Conservation (phyloP, 495 filamentous ascomycete species). For the Neurospora discreta region DNA sequence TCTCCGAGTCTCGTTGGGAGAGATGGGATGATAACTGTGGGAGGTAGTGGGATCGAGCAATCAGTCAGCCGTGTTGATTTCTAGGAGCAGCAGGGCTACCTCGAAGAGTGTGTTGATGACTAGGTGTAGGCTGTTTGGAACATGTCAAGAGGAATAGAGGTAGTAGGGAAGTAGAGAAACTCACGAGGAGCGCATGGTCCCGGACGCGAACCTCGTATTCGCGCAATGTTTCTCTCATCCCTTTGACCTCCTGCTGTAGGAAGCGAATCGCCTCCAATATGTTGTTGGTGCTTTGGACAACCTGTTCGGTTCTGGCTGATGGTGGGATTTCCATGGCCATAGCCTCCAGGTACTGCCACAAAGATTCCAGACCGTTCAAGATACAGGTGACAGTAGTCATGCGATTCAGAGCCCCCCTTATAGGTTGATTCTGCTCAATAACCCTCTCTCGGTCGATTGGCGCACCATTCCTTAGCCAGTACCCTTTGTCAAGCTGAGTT, state of each 20-base stretch:
- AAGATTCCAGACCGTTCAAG: background rate
- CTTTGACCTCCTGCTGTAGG: background rate
- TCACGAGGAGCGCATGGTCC: background rate
- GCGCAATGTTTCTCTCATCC: background rate
- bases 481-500: rapidly evolving
- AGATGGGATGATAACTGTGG: background rate
- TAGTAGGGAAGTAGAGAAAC: background rate
- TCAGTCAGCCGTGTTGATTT: no score
- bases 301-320: background rate
- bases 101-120: no score
- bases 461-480: background rate
- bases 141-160: no score
- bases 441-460: background rate
- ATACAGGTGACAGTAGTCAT: background rate
- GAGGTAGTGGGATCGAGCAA: no score
- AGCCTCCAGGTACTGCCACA: background rate
- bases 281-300: background rate
- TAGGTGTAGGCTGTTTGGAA: no score
- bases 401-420: rapidly evolving
- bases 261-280: background rate
- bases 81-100: no score
- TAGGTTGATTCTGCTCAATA: rapidly evolving
- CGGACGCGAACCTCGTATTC: background rate
- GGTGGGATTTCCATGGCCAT: background rate
- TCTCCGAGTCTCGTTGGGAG: background rate